These are phyloP conservation scores for Lachnellula occidentalis DNA, from an alignment of 2,329 filamentous ascomycete species.

Conservation along the genomic window DNA sequence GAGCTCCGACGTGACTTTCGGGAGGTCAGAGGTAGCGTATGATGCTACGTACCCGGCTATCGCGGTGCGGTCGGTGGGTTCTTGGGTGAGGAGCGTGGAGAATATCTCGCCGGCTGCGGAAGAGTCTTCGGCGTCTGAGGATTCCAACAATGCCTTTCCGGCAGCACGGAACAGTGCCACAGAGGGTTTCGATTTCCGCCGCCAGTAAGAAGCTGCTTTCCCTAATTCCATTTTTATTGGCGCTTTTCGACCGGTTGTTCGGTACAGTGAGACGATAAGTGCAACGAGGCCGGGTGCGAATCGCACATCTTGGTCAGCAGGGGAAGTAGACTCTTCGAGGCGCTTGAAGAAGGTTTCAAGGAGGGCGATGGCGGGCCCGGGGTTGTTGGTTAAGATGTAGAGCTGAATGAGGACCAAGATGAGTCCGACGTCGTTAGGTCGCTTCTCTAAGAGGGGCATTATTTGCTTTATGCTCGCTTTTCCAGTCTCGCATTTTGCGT, in stretches of 20 bases:
- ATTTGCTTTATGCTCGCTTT: slow-evolving; percentile 66
- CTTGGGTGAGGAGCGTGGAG: slow-evolving; percentile 58
- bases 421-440: slow-evolving; percentile 76
- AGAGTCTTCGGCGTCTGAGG: slow-evolving; percentile 62
- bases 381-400: slow-evolving; percentile 67
- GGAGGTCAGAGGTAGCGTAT: slow-evolving; percentile 57
- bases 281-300: slow-evolving; percentile 83
- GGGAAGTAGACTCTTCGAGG: slow-evolving; percentile 56
- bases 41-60: slow-evolving; percentile 83
- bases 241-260: slow-evolving; percentile 64
- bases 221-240: slow-evolving; percentile 69
- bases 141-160: slow-evolving; percentile 76
- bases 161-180: slow-evolving; percentile 73
- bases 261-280: slow-evolving; percentile 73
- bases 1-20: slow-evolving; percentile 50
- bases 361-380: slow-evolving; percentile 66
- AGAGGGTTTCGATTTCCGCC: slow-evolving; percentile 51
- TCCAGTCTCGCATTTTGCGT: slow-evolving; percentile 56
- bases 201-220: slow-evolving; percentile 79
- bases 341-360: slow-evolving; percentile 70
- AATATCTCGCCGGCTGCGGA: slow-evolving; percentile 74
- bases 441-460: slow-evolving; percentile 62
- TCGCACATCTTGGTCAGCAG: slow-evolving; percentile 61
- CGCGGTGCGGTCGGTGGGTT: slow-evolving; percentile 63
- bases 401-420: slow-evolving; percentile 76